Evolutionary conservation across 805 yeast genomes (phyloP).

Genomic region (Ogataea polymorpha): DNA sequence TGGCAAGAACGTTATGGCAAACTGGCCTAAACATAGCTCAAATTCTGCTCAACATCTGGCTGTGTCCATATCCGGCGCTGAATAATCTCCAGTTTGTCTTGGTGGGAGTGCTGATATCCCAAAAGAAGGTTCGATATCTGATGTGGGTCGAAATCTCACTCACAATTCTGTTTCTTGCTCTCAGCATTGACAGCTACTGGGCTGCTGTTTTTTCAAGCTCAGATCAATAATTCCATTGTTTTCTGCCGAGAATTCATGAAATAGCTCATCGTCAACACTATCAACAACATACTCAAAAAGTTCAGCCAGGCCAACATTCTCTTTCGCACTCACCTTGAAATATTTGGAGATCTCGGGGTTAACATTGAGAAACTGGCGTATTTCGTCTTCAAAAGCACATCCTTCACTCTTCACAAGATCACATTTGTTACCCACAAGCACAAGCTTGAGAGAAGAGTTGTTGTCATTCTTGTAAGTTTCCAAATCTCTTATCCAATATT

Average conservation of each 20-base stretch:
- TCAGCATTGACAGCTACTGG: slow-evolving; percentile 8
- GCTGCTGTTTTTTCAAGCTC: slow-evolving; percentile 10
- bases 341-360: slow-evolving; percentile 19
- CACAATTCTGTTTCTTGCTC: background rate
- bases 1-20: background rate
- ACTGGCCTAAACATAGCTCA: background rate
- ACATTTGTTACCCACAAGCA: slow-evolving; percentile 77
- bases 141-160: background rate
- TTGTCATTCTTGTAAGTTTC: slow-evolving; percentile 28
- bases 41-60: slow-evolving; percentile 2
- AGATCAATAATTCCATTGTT: slow-evolving; percentile 26
- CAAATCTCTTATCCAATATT: slow-evolving; percentile 88
- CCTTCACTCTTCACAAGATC: slow-evolving; percentile 47
- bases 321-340: slow-evolving; percentile 63
- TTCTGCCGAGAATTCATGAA: slow-evolving; percentile 22
- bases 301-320: slow-evolving; percentile 57
- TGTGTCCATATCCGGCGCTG: slow-evolving; percentile 1
- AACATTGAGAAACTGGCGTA: slow-evolving; percentile 23
- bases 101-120: slow-evolving; percentile 4
- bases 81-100: slow-evolving; percentile 7
- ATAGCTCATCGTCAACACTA: slow-evolving; percentile 28
- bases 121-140: background rate
- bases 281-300: slow-evolving; percentile 37
- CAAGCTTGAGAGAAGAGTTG: slow-evolving; percentile 29
- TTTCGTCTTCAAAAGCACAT: slow-evolving; percentile 22